phyloP scores from a whole-genome alignment of 2,329 filamentous ascomycete species.

The Exophiala dermatitidis region DNA sequence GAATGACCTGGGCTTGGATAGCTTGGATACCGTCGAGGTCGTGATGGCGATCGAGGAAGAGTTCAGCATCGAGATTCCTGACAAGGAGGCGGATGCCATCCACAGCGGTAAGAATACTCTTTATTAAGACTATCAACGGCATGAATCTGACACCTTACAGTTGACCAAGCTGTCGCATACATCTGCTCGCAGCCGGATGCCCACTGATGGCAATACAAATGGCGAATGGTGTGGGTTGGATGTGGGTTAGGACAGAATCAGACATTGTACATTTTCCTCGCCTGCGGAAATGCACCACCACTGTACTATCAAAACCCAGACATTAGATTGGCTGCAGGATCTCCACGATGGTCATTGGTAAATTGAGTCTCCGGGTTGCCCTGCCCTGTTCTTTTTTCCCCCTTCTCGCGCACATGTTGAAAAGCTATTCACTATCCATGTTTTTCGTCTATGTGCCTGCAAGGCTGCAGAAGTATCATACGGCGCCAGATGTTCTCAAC shows the following conservation, averaged over 20 bases:
- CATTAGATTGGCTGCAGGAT: conserved; percentile 18
- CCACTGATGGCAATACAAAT: conserved; percentile 14
- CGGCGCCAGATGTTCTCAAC: conserved; percentile 23
- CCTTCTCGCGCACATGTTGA: neutral
- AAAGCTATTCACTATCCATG: neutral
- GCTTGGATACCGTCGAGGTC: conserved; percentile 96
- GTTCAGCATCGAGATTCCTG: conserved; percentile 92
- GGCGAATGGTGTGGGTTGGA: conserved; percentile 13
- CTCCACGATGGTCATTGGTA: conserved; percentile 18
- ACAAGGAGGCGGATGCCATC: conserved; percentile 91
- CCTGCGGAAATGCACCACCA: conserved; percentile 15
- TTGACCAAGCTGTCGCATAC: conserved; percentile 91
- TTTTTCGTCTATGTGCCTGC: conserved; percentile 4
- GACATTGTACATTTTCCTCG: conserved; percentile 22
- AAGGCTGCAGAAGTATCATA: conserved; percentile 3
- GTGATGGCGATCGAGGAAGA: conserved; percentile 99
- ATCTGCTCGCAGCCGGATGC: conserved; percentile 85
- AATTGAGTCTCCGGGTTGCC: neutral
- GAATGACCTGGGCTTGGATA: conserved; percentile 95
- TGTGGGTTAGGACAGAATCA: conserved; percentile 14
- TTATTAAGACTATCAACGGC: neutral
- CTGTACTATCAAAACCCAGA: conserved; percentile 21
- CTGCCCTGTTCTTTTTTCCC: neutral
- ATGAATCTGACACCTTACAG: conserved; percentile 43
- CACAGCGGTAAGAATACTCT: conserved; percentile 69